Evolutionary conservation across 2,329 filamentous ascomycete genomes (phyloP), one percentile per base, ranked within the genome.

Genomic region (Lasiodiplodia sp.): DNA sequence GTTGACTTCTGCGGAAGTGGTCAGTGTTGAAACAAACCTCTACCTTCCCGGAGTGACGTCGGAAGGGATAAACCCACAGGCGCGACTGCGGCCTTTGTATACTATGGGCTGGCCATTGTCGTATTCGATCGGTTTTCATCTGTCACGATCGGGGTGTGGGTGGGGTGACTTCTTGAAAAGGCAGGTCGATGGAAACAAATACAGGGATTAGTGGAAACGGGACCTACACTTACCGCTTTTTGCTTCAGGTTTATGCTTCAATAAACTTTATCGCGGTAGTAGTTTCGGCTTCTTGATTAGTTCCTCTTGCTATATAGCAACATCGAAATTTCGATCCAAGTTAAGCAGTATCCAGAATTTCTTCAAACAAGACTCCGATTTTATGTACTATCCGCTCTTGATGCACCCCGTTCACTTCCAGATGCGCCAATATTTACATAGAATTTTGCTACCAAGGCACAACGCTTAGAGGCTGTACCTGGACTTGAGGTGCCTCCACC

Each of bases 401-500:
- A 10, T 28, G 28, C 28, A 28, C 28, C 28, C 28, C 28, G 28
- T 28, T 28, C 31, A 34, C 31, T 7, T 34, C 31, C 31, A 10
- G 31, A 34, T 34, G 31, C 31, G 31, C 31, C 31, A 34, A 34
- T 34, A 34, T 34, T 34, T 34, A 34, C 31, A 34, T 3, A 34
- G 31, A 34, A 34, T 34, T 34, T 34, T 34, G 31, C 31, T 34
- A 34, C 31, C 31, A 34, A 34, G 31, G 31, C 31, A 34, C 31
- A 1, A 82, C 76, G 70, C 80, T 40, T 38, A 57, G 8, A 57
- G 14, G 63, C 67, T 67, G 66, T 72, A 73, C 49, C 71, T 67
- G 6, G 64, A 69, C 71, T 77, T 77, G 49, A 79, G 66, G 67
- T 80, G 75, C 71, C 77, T 77, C 82, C 82, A 85, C 82, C 82